A percentile compares a stretch with the other conserved stretches of the same genome.
These are phyloP conservation scores for Beauveria pseudobassiana DNA, from an alignment of 2,329 filamentous ascomycete species.

Conservation along the genomic window DNA sequence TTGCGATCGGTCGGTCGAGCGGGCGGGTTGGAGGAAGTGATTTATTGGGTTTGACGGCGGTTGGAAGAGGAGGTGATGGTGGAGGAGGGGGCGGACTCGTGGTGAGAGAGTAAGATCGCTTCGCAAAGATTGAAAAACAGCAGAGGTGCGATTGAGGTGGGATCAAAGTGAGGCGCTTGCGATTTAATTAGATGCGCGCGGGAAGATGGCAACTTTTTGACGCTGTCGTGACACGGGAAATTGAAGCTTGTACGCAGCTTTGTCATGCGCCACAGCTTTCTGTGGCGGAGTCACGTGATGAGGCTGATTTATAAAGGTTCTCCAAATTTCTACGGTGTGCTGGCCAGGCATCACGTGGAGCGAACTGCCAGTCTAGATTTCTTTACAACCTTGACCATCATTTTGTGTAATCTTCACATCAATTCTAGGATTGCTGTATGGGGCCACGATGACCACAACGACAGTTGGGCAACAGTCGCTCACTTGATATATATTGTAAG, in stretches of 20 bases:
- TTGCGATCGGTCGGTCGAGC: conserved; percentile 15
- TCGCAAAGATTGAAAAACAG: no score
- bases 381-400: not conserved
- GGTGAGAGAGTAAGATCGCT: no score
- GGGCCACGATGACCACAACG: no score
- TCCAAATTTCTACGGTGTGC: not conserved
- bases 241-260: conserved; percentile 1
- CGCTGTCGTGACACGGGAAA: not conserved
- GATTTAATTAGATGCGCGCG: not conserved
- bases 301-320: conserved; percentile 3
- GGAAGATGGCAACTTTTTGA: not conserved
- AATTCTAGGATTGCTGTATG: no score
- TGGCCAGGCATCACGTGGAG: not conserved
- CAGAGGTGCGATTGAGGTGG: no score
- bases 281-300: conserved; percentile 7
- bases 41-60: not conserved
- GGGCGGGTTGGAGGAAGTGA: no score
- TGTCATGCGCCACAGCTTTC: not conserved
- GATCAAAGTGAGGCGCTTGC: not conserved
- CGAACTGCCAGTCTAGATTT: not conserved
- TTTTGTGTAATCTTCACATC: not conserved
- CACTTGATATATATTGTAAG: not conserved
- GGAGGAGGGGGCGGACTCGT: no score
- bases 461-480: not conserved
- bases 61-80: not conserved